phyloP scores from a whole-genome alignment of 495 filamentous ascomycete species.

The Daldinia decipiens region DNA sequence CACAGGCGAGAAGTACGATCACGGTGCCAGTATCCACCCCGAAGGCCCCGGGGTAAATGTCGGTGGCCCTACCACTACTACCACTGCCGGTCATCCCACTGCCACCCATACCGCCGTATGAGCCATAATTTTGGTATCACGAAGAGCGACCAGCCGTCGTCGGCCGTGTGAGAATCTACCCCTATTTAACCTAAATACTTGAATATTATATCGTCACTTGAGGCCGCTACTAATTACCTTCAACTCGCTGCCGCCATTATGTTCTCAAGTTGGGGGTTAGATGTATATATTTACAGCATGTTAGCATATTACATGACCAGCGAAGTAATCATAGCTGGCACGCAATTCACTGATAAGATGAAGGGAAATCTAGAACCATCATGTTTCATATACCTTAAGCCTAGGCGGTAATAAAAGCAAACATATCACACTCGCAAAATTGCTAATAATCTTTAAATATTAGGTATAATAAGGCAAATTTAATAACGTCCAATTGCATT shows the following conservation, averaged over 20 bases:
- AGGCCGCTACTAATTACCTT: neutral
- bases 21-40: slow-evolving; percentile 19
- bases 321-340: neutral
- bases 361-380: neutral
- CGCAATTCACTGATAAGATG: neutral
- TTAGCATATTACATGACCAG: neutral
- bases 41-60: slow-evolving; percentile 39
- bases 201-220: neutral
- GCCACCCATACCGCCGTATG: slow-evolving; percentile 7
- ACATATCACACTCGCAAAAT: neutral
- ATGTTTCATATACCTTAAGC: neutral
- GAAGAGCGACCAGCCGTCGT: neutral
- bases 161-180: neutral
- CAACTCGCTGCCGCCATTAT: neutral
- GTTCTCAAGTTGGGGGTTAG: neutral
- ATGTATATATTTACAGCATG: neutral
- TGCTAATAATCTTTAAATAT: neutral
- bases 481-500: too few species aligned
- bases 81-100: neutral
- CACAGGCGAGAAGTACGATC: slow-evolving; percentile 37
- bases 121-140: neutral
- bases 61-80: slow-evolving; percentile 9
- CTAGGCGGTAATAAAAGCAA: neutral
- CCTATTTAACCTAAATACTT: neutral
- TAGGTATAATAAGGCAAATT: too few species aligned